Percentiles rank a stretch among this genome's conserved stretches.
Evolutionary conservation across 257 asterid genomes (phyloP).

Genomic region (Leonotis leonurus): DNA sequence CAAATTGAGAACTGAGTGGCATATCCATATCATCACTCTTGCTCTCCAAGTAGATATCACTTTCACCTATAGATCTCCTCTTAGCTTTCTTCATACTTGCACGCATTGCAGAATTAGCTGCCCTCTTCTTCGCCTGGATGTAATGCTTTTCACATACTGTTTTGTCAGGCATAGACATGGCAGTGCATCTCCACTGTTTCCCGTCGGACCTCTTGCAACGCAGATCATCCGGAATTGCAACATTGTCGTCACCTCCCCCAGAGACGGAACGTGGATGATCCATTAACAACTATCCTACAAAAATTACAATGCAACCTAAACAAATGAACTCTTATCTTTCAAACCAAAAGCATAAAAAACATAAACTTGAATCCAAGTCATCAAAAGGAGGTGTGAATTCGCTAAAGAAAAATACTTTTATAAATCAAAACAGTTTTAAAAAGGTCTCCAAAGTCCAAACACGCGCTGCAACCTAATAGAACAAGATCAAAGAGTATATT

Average conservation of each 20-base stretch:
- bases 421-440: neutral
- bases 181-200: constrained; percentile 99
- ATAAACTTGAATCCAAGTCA: neutral
- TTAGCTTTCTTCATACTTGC: constrained; percentile 82
- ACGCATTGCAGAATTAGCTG: constrained; percentile 96
- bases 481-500: neutral
- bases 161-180: constrained; percentile 99
- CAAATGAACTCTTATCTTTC: constrained; percentile 13
- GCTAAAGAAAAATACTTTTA: neutral
- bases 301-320: neutral
- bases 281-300: constrained; percentile 34
- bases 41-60: constrained; percentile 77
- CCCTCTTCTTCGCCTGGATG: constrained; percentile 99
- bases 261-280: constrained; percentile 65
- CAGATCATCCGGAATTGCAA: constrained; percentile 88
- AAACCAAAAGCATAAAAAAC: constrained; percentile 4
- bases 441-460: too few relatives aligned
- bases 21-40: constrained; percentile 93
- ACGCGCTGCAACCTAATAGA: neutral
- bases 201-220: constrained; percentile 99
- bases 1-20: constrained; percentile 58
- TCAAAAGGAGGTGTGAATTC: neutral
- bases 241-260: constrained; percentile 72
- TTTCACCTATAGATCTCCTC: constrained; percentile 60
- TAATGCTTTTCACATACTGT: constrained; percentile 98